Base-by-base conservation (phyloP, 225 moss, liverwort and hornwort species). In the Pseudisothecium myosuroides region DNA sequence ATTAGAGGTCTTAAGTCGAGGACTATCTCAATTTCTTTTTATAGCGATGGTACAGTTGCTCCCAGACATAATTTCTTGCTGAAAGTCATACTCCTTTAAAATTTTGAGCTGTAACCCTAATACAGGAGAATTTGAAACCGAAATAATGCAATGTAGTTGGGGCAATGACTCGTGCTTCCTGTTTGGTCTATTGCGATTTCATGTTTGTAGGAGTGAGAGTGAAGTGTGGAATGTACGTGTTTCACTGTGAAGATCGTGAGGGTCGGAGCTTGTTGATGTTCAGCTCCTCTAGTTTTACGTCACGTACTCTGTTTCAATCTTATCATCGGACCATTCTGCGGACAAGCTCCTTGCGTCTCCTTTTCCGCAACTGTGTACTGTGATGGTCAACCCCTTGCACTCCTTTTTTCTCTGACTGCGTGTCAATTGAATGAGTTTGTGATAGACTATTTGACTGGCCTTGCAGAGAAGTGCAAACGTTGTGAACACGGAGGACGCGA, bases 381-480 rank as follows among this genome's bases (percentile, higher is more conserved):
- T 41, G 7, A 72, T 43, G 80, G 27, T 72, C 41, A 61, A 12
- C 54, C 41, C 68, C 29, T 49, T 66, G 22, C 61, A 41, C 43
- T 72, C 43, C 59, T 88, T 69, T 64, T 54, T 66, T 59, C 87
- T 31, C 56, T 62, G 56, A 79, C n/a, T 47, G 49, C 31, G 37
- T 75, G 59, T 60, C 41, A 68, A 41, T 52, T 27, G 75, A 81
- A 91, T 41, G 43, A 76, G 68, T 50, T 83, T n/a, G 29, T 90
- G 76, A 88, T 23, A 36, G 61, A n/a, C 45, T 22, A 54, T 81
- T 79, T 86, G 64, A 81, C 83, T 89, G 47, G 63, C 52, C 69
- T 75, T 88, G 91, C 91, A 94, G 94, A 76, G 81, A 76, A 85
- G 34, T 85, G 66, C 75, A 74, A 88, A n/a, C 65, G 52, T 65